Base-by-base conservation (phyloP, 2,329 filamentous ascomycete genomes). In the Fusarium coicis region DNA sequence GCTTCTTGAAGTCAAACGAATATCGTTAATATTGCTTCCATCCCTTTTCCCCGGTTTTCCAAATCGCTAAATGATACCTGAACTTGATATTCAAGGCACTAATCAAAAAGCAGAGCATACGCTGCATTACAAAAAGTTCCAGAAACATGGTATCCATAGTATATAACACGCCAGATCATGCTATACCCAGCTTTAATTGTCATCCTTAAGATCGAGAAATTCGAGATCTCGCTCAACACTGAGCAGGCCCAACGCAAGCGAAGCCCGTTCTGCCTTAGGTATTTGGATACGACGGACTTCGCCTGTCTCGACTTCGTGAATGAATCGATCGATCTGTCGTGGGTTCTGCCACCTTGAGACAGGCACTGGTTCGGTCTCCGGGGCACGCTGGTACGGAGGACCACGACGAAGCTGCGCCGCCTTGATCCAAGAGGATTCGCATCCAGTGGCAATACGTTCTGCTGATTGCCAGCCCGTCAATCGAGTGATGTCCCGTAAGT, bases 391-490 rank as follows among this genome's bases (percentile, higher is more conserved):
- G 79, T 97, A 98, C 2, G 90, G 90, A 8, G 95, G 94, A 0
- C 95, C 96, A 50, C 90, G 88, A 1, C 93, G 93, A 75, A 93
- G 85, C 69, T 91, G 88, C 7, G 90, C 92, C 2, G 93, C 91
- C 78, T 92, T 93, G 66, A 89, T 87, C 96, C 96, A 99, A 1
- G 91, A 88, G 6, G 91, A 92, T 81, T 98, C 95, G 80, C 94
- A 97, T 3, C 94, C 95, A 54, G 89, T 87, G 1, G 94, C 94
- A 71, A 98, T 96, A 44, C 95, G 90, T 39, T 90, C 88, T 4
- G 94, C 93, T 3, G 93, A 94, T 76, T 94, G 92, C 93, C 94
- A 98, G 1, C 96, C 96, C 0, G 94, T 97, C 12, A 96, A 86
- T 4, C 91, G 89, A 5, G 93, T 90, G 43, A 97, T 91, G 75